Evolutionary conservation across 768 basidiomycete genomes (phyloP).

Genomic region (Mycena alexandri): DNA sequence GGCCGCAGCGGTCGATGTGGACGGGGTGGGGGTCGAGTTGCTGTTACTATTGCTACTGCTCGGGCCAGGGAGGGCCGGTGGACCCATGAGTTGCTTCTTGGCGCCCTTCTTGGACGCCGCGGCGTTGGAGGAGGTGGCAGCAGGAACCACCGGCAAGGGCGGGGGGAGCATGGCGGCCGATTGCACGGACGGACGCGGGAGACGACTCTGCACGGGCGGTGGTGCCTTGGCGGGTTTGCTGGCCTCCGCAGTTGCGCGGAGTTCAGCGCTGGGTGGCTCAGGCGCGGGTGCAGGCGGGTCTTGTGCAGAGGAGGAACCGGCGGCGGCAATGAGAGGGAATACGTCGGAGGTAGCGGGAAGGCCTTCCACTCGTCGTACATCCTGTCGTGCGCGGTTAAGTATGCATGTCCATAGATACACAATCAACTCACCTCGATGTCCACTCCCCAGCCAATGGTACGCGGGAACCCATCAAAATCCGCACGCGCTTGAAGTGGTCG

Average conservation of each 20-base stretch:
- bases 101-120: not conserved
- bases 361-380: constrained; percentile 28
- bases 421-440: constrained; percentile 28
- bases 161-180: constrained; percentile 39
- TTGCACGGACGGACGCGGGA: constrained; percentile 50
- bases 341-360: constrained; percentile 27
- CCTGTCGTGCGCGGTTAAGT: constrained; percentile 23
- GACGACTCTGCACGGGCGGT: constrained; percentile 44
- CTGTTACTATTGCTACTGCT: constrained; percentile 32
- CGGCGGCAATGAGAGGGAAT: constrained; percentile 21
- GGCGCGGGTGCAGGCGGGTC: no score
- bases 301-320: not conserved
- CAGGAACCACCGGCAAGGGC: constrained; percentile 12
- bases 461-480: constrained; percentile 39
- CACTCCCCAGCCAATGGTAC: constrained; percentile 42
- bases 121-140: not conserved
- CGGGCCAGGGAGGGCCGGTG: constrained; percentile 28
- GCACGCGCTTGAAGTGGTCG: constrained; percentile 36
- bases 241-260: constrained; percentile 29
- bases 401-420: not conserved
- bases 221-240: constrained; percentile 30
- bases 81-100: constrained; percentile 19
- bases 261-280: not conserved
- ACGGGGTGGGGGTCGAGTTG: constrained; percentile 22
- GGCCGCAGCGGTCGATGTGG: constrained; percentile 4